Conservation (phyloP, 805 yeast genomes). For the Candida methanosorbosa region DNA sequence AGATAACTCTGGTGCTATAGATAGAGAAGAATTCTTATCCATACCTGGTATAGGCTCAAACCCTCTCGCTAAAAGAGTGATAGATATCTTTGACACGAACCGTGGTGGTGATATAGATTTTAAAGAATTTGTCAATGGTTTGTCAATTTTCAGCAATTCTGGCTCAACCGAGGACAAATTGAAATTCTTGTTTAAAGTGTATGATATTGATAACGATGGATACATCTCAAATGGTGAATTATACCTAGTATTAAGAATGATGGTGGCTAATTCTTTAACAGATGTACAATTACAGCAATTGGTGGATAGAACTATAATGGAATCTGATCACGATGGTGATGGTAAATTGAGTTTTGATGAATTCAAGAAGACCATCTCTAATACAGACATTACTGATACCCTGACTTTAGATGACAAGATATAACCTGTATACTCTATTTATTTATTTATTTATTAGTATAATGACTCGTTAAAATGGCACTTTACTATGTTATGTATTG, state of each 20-base stretch:
- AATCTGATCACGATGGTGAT: constrained; percentile 83
- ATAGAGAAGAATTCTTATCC: constrained; percentile 79
- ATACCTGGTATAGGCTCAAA: constrained; percentile 90
- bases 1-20: constrained; percentile 88
- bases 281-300: constrained; percentile 89
- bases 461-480: no score
- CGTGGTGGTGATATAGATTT: constrained; percentile 92
- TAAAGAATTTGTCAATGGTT: constrained; percentile 70
- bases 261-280: constrained; percentile 90
- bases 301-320: constrained; percentile 94
- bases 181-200: constrained; percentile 83
- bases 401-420: constrained; percentile 21
- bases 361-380: constrained; percentile 60
- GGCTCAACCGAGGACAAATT: constrained; percentile 76
- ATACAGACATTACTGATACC: constrained; percentile 25
- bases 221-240: constrained; percentile 92
- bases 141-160: constrained; percentile 78
- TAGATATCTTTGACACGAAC: constrained; percentile 92
- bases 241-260: constrained; percentile 84
- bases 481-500: no score
- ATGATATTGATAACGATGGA: constrained; percentile 95
- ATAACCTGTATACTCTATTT: neutral
- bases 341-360: constrained; percentile 82
- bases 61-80: constrained; percentile 81
- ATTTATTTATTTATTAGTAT: no score